Evolutionary conservation across 2,329 filamentous ascomycete genomes (phyloP).

Genomic region (Ambrosiella beaveri): DNA sequence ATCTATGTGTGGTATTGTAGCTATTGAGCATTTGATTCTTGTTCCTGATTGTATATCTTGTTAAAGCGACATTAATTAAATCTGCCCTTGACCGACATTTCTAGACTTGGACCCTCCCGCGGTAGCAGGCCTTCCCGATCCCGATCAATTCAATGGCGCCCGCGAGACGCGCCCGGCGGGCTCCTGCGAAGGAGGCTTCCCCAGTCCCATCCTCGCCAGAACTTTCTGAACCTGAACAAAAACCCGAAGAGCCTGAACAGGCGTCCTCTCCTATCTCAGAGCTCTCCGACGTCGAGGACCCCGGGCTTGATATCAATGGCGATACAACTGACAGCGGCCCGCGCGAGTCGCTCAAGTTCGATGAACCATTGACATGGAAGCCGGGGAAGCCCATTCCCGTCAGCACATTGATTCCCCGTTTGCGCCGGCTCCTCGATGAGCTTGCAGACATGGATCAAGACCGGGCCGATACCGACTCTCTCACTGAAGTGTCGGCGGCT

Average conservation of each 20-base stretch:
- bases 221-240: conserved; percentile 9
- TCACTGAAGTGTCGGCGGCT: conserved; percentile 69
- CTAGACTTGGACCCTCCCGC: neutral
- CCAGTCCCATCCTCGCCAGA: conserved; percentile 9
- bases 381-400: conserved; percentile 79
- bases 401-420: conserved; percentile 60
- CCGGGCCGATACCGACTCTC: conserved; percentile 63
- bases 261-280: conserved; percentile 12
- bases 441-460: conserved; percentile 77
- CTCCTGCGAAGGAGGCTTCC: conserved; percentile 9
- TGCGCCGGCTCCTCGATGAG: conserved; percentile 69
- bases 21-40: neutral
- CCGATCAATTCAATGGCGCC: conserved; percentile 10
- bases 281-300: conserved; percentile 12
- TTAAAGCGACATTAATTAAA: neutral
- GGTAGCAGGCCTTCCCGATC: neutral
- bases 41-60: neutral
- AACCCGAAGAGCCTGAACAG: conserved; percentile 10
- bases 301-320: conserved; percentile 8
- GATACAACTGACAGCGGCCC: conserved; percentile 18
- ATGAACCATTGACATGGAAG: conserved; percentile 76
- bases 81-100: neutral
- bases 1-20: neutral
- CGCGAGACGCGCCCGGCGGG: conserved; percentile 12
- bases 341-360: conserved; percentile 46